Conservation (phyloP, 2,329 filamentous ascomycete genomes). For the Scedosporium dehoogii region DNA sequence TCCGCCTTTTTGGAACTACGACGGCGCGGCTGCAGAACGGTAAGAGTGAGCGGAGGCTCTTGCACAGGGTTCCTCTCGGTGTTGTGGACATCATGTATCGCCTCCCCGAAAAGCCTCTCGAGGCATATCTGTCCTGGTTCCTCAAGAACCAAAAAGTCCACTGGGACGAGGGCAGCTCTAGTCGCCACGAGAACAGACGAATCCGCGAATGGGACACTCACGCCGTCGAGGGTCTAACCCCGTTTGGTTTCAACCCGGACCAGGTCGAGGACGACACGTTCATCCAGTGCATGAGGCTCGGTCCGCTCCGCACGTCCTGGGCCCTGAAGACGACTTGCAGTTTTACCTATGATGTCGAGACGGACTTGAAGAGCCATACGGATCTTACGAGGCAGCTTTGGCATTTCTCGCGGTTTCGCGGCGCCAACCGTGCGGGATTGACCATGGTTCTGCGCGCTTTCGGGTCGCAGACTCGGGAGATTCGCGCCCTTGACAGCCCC, state of each 20-base stretch:
- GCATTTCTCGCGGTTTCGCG: slow-evolving; percentile 26
- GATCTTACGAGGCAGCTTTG: slow-evolving; percentile 11
- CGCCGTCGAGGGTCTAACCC: background rate
- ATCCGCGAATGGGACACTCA: background rate
- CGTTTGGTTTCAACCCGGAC: slow-evolving; percentile 20
- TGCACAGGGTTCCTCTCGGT: background rate
- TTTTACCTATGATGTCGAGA: slow-evolving; percentile 2
- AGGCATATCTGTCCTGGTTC: background rate
- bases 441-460: slow-evolving; percentile 31
- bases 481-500: slow-evolving; percentile 22
- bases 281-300: slow-evolving; percentile 20
- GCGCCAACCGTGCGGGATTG: slow-evolving; percentile 33
- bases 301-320: slow-evolving; percentile 12
- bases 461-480: slow-evolving; percentile 21
- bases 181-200: background rate
- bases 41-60: background rate
- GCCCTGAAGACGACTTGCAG: slow-evolving; percentile 8
- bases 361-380: background rate
- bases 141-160: slow-evolving; percentile 6
- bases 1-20: background rate
- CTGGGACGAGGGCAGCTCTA: slow-evolving; percentile 7
- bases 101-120: slow-evolving; percentile 14
- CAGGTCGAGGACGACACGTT: slow-evolving; percentile 24
- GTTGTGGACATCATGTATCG: slow-evolving; percentile 9
- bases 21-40: background rate